Base-by-base conservation (phyloP, 2,329 filamentous ascomycete genomes). In the Colletotrichum godetiae region DNA sequence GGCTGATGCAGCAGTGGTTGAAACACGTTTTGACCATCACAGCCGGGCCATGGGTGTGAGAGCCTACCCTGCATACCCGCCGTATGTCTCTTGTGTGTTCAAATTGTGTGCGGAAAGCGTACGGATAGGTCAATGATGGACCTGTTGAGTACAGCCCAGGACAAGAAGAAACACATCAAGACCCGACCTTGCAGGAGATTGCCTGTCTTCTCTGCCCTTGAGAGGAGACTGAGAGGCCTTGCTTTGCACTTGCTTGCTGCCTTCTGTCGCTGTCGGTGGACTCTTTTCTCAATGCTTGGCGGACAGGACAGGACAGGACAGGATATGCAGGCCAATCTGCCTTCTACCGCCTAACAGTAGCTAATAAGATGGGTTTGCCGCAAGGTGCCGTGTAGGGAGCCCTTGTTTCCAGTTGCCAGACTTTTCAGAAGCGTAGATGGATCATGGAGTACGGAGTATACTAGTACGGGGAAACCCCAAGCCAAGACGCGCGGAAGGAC, bases 1-100 rank as follows among this genome's bases (percentile, higher is more conserved):
- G 68, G 56, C 61, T 72, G 75, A 75, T 74, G 74, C 71, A 72
- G 70, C 75, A 49, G 72, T 72, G 74, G 74, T 76, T 80, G 78
- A 81, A 81, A 80, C 78, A 79, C 78, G 77, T 80, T 80, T 81
- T 77, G 68, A 68, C 72, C 72, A 74, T 72, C 24, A 24, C 62
- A 59, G 52, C 62, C 58, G 60, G 68, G 72, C 42, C 67, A 66
- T 61, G 67, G 67, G 67, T 70, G 61, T 61, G 58, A 68, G 58
- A 68, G 69, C 33, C 35, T 49, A 15, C 55, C 24, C 57, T 55
- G 46, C 49, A 42, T 55, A 22, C 46, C 61, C 61, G 61, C 46
- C 29, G 46, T 35, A 12, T 37, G 15, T 27, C 46, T 55, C 29
- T 55, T 37, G 60, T 46, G 19, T 49, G 8, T 19, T 42, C 19